Percentiles rank a stretch among this genome's conserved stretches.
Conservation (phyloP, 2,329 filamentous ascomycete genomes). For the Talaromyces sp. region DNA sequence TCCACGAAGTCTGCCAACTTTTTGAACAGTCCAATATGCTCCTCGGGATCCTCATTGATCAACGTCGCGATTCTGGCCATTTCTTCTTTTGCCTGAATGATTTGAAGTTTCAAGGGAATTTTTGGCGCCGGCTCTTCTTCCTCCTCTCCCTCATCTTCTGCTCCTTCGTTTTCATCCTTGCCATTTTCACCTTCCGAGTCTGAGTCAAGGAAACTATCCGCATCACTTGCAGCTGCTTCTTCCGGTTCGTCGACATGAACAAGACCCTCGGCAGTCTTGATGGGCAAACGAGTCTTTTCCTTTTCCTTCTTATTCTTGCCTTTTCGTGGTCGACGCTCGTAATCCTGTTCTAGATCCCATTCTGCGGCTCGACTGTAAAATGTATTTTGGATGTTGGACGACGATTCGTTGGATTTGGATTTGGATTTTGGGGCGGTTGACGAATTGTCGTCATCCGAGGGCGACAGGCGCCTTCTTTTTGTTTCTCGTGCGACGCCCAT, state of each 20-base stretch:
- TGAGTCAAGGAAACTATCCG: constrained; percentile 63
- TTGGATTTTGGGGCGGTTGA: constrained; percentile 27
- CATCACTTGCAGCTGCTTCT: constrained; percentile 51
- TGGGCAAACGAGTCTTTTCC: constrained; percentile 74
- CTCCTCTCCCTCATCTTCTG: constrained; percentile 51
- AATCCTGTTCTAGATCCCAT: constrained; percentile 91
- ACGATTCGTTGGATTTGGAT: constrained; percentile 27
- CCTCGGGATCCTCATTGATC: constrained; percentile 90
- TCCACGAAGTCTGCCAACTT: constrained; percentile 68
- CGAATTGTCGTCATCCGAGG: constrained; percentile 39
- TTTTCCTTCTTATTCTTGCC: constrained; percentile 70
- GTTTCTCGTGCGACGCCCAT: constrained; percentile 50
- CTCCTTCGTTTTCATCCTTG: constrained; percentile 48
- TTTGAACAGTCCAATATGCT: constrained; percentile 78
- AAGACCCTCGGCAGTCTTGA: constrained; percentile 78
- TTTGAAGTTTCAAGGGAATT: constrained; percentile 73
- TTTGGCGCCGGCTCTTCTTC: constrained; percentile 54
- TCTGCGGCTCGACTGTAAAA: constrained; percentile 73
- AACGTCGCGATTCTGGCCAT: constrained; percentile 76
- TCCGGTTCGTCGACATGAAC: constrained; percentile 56
- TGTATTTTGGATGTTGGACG: constrained; percentile 40
- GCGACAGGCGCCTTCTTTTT: constrained; percentile 54
- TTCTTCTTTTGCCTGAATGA: constrained; percentile 86
- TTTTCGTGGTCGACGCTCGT: constrained; percentile 77
- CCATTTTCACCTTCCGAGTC: constrained; percentile 46